Evolutionary conservation across 2,329 filamentous ascomycete species (phyloP).

Genomic region (Lithohypha guttulata): DNA sequence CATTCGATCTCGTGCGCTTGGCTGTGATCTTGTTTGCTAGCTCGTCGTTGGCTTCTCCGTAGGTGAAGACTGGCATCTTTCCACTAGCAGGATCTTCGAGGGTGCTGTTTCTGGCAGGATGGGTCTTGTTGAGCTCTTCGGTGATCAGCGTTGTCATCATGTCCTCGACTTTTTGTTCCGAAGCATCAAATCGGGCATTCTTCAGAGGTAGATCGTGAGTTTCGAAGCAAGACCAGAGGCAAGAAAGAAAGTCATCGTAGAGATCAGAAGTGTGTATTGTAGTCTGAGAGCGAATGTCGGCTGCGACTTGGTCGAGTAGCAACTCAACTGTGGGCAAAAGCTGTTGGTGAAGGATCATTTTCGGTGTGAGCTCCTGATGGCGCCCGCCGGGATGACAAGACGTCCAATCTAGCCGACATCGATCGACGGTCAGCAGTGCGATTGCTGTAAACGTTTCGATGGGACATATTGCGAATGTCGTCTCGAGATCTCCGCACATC

Average conservation of each 20-base stretch:
- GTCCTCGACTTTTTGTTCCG: conserved; percentile 2
- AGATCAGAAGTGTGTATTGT: conserved; percentile 9
- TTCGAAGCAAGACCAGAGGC: conserved; percentile 9
- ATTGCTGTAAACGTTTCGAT: conserved; percentile 9
- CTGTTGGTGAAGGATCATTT: conserved; percentile 5
- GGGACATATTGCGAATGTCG: conserved; percentile 7
- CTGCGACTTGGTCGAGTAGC: conserved; percentile 8
- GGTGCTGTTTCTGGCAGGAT: conserved; percentile 5
- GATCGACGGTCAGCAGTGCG: conserved; percentile 6
- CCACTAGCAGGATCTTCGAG: background rate
- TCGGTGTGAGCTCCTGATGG: conserved; percentile 8
- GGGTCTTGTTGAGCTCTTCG: background rate
- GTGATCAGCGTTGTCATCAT: conserved; percentile 5
- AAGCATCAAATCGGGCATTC: conserved; percentile 8
- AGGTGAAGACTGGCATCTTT: conserved; percentile 5
- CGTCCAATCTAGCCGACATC: conserved; percentile 7
- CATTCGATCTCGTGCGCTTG: conserved; percentile 7
- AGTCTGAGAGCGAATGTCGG: conserved; percentile 1
- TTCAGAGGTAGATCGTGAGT: conserved; percentile 9
- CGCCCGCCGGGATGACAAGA: conserved; percentile 6
- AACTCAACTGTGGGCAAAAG: conserved; percentile 7
- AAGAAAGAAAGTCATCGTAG: conserved; percentile 8
- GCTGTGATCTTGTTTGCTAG: conserved; percentile 9
- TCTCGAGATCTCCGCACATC: conserved; percentile 6
- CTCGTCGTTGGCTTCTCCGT: conserved; percentile 5